phyloP scores from a whole-genome alignment of 2,329 filamentous ascomycete species.

The Incumbomyces delicatus region DNA sequence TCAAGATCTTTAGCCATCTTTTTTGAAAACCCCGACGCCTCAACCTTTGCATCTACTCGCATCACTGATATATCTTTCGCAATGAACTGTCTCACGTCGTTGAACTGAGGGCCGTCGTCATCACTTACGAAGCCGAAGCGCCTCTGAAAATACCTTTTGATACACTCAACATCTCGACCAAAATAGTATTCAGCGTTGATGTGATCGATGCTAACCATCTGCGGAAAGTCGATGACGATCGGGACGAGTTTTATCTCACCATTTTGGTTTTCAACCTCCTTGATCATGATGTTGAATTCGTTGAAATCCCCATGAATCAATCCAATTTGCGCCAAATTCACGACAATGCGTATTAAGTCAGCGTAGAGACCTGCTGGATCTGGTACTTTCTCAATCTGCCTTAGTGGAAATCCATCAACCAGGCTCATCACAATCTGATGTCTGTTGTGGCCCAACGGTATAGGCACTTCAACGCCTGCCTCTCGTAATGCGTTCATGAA shows the following conservation, averaged over 20 bases:
- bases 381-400: constrained; percentile 75
- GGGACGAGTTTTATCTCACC: constrained; percentile 49
- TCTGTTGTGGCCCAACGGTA: constrained; percentile 77
- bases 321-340: constrained; percentile 73
- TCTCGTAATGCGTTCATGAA: constrained; percentile 82
- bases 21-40: constrained; percentile 89
- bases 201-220: constrained; percentile 95
- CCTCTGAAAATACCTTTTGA: constrained; percentile 86
- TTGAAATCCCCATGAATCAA: constrained; percentile 98
- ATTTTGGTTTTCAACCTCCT: constrained; percentile 44
- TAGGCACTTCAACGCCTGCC: constrained; percentile 81
- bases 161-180: constrained; percentile 86
- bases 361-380: constrained; percentile 78
- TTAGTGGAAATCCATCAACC: constrained; percentile 81
- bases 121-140: constrained; percentile 81
- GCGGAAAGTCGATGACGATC: constrained; percentile 92
- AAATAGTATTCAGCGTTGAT: constrained; percentile 94
- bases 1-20: constrained; percentile 96
- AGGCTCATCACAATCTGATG: constrained; percentile 96
- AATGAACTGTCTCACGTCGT: constrained; percentile 67
- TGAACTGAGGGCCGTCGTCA: constrained; percentile 73
- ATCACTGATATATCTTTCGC: constrained; percentile 50
- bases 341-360: constrained; percentile 79
- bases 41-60: constrained; percentile 75
- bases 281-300: constrained; percentile 95